Evolutionary conservation across 2,329 filamentous ascomycete genomes (phyloP), one percentile per base, ranked within the genome.

Genomic region (Aspergillus sp.): DNA sequence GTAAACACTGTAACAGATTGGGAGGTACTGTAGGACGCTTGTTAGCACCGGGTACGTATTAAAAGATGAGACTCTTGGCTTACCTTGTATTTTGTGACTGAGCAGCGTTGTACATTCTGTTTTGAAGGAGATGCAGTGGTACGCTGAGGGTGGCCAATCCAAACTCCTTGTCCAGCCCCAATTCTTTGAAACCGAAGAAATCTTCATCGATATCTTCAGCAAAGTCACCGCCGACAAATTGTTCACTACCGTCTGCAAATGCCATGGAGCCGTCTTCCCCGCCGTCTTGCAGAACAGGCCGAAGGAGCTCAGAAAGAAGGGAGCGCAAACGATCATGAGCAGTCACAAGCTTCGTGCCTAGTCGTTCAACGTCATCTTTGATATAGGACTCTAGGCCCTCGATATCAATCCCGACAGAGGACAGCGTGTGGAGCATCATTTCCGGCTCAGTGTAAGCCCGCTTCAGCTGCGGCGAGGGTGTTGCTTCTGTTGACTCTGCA

Each of bases 181-280:
- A 85, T 59, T 96, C 93, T 71, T 92, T 93, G 84, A 99, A 98
- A 27, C 95, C 95, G 70, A 99, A 99, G 83, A 97, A 99, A 77
- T 99, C 95, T 79, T 99, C 95, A 60, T 93, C 93, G 12, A 99
- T 89, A 66, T 99, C 95, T 72, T 97, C 95, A 0, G 95, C 95
- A 73, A 99, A 99, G 74, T 99, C 95, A 61, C 95, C 95, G 46
- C 90, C 91, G 48, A 97, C 88, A 66, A 98, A 99, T 71, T 98
- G 95, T 63, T 99, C 95, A 74, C 92, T 96, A 63, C 93, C 93
- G 68, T 99, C 95, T 61, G 96, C 91, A 81, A 99, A 99, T 6
- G 92, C 90, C 56, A 89, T 90, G 4, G 89, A 92, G 37, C 93
- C 95, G 70, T 98, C 95, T 33, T 86, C 84, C 37, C 89, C 89